These are phyloP conservation scores for Pyrrhoderma lamaoense DNA, from an alignment of 1,284 basidiomycete species.

Conservation along the genomic window DNA sequence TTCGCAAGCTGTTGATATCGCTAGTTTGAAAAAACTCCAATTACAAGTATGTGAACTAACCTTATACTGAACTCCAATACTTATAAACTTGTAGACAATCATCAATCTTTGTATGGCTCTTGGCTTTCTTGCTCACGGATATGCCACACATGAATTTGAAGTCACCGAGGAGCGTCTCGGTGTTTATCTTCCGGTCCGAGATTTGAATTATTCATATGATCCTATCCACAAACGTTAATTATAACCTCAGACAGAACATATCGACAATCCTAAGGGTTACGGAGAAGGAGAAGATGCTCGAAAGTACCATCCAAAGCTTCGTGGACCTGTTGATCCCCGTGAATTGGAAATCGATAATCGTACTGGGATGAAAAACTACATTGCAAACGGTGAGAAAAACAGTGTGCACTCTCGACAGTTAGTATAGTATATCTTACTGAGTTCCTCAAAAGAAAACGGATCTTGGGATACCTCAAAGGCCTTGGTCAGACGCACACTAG, in stretches of 20 bases:
- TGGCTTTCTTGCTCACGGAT: constrained; percentile 83
- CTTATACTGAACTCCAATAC: background rate
- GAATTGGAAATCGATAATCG: constrained; percentile 83
- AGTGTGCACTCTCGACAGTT: too few relatives aligned
- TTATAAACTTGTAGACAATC: constrained; percentile 50
- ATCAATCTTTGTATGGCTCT: constrained; percentile 86
- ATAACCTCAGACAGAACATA: constrained; percentile 64
- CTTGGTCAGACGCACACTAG: constrained; percentile 73
- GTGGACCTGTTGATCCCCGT: constrained; percentile 65
- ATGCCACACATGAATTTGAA: constrained; percentile 83
- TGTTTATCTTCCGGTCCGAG: constrained; percentile 70
- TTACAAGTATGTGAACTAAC: constrained; percentile 43
- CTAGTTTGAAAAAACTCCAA: constrained; percentile 66
- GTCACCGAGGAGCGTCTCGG: constrained; percentile 84
- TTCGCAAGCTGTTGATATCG: constrained; percentile 76
- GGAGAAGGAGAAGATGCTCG: constrained; percentile 82
- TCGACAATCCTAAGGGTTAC: constrained; percentile 83
- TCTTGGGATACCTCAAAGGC: constrained; percentile 86
- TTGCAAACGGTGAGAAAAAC: constrained; percentile 61
- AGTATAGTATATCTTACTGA: background rate
- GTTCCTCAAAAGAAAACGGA: constrained; percentile 45
- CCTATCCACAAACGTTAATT: background rate
- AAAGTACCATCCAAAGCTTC: constrained; percentile 63
- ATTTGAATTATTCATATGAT: constrained; percentile 1
- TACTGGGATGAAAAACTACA: constrained; percentile 96